Evolutionary conservation across 208 protist genomes (phyloP), one percentile per base, ranked within the genome.

Genomic region (Crithidia mellificae): DNA sequence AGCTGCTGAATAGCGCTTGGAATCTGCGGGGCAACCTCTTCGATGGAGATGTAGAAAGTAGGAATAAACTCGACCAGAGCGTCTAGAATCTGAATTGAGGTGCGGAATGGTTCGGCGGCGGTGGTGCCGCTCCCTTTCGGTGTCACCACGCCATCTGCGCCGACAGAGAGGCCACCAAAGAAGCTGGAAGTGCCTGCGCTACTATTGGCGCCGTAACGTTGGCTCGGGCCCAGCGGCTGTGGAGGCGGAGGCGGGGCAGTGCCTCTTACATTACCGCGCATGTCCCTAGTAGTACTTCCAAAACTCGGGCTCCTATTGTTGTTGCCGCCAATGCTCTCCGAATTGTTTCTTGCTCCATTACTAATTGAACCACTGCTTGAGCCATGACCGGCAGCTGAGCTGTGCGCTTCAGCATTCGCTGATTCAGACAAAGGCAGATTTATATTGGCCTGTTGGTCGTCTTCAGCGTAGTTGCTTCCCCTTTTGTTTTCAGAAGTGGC

Each of bases 1-100:
- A 87, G 76, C 32, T 58, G 29, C 67, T 79, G 65, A 1, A 94
- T 63, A 29, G 77, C 71, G 9, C 66, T 55, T 15, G 91, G 86
- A 8, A 96, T 19, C 39, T 67, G 68, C 17, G 72, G 70, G 19
- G 69, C 80, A 15, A 96, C 74, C 9, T 70, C 74, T 22, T 89
- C 77, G 6, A 77, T 64, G 12, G 72, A 43, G 9, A 92, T 78
- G 66, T 86, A 96, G 52, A 89, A 93, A 2, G 91, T 96, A 14
- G 91, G 91, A 43, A 96, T 85, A 63, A 81, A 96, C 25, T 77
- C 77, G 29, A 91, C 81, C 12, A 96, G 62, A 6, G 54, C 73
- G 20, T 91, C 85, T 39, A 96, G 52, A 6, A 92, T 41, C 41
- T 91, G 82, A 34, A 85, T 69, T 7, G 59, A 51, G 30, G 61